Percentiles rank a stretch among this genome's conserved stretches.
Conservation (phyloP, 805 yeast species). For the Candida jianshihensis region DNA sequence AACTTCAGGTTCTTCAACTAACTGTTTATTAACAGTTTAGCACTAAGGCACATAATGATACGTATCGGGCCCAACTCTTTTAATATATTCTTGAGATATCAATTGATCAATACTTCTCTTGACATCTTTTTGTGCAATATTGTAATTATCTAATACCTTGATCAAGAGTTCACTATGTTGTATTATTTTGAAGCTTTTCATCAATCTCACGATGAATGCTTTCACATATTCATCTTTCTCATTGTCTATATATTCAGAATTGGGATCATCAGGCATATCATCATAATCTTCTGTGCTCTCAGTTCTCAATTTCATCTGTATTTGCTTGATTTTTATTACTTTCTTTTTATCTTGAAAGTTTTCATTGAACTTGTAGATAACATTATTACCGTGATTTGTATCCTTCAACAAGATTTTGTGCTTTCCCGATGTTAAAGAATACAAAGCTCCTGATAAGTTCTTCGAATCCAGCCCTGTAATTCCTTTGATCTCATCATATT, state of each 20-base stretch:
- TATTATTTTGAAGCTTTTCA: slow-evolving; percentile 11
- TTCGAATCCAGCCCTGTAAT: slow-evolving; percentile 10
- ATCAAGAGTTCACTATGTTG: slow-evolving; percentile 10
- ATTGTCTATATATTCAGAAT: too few relatives aligned
- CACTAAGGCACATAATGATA: slow-evolving; percentile 16
- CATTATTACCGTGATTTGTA: not conserved
- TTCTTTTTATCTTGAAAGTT: slow-evolving; percentile 12
- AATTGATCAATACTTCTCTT: slow-evolving; percentile 9
- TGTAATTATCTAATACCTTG: slow-evolving; percentile 5
- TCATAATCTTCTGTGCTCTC: slow-evolving; percentile 6
- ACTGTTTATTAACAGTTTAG: not conserved
- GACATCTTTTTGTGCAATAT: slow-evolving; percentile 2
- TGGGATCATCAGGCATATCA: not conserved
- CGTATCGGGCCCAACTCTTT: slow-evolving; percentile 3
- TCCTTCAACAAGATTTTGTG: slow-evolving; percentile 12
- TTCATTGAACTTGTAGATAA: slow-evolving; percentile 11
- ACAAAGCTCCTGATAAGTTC: slow-evolving; percentile 11
- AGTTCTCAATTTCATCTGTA: slow-evolving; percentile 14
- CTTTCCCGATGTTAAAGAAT: slow-evolving; percentile 19
- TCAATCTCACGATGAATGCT: slow-evolving; percentile 15
- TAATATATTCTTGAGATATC: slow-evolving; percentile 9
- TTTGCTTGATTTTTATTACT: slow-evolving; percentile 11
- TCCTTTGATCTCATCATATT: slow-evolving; percentile 10
- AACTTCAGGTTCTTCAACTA: too few relatives aligned
- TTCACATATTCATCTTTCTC: slow-evolving; percentile 2